Evolutionary conservation across 140 eudicot species (phyloP), one percentile per base, ranked within the genome.

Genomic region (Ambrosia hybrid): DNA sequence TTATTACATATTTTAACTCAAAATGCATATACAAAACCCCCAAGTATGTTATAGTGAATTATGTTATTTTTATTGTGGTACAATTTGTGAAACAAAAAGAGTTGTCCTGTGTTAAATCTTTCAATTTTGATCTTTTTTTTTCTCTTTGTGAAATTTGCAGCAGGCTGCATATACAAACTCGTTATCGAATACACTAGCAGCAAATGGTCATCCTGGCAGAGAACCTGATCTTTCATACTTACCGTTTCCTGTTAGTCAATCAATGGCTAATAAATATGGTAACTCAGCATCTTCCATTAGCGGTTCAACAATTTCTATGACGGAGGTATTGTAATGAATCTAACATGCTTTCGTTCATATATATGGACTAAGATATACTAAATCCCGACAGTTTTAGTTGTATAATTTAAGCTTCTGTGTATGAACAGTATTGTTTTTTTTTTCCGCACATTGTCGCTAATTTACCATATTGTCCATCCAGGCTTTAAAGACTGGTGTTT

Each of bases 171-270:
- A 87, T 75, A 64, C 91, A 71, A 85, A 81, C 71, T 73, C 96
- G 3, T 76, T 90, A 59, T 92, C 96, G 37, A 77, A 80, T 65
- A 21, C 91, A 10, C 56, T 84, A 79, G 82, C 95, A 38, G 92
- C 86, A 71, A 88, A 87, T 73, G 88, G 76, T 26, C 86, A 86
- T 74, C 80, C 86, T 39, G 80, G 72, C 10, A 79, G 96, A 72
- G 97, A 93, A 72, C 57, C 89, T 63, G 97, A 93, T 52, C 79
- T 88, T 41, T 82, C 90, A 48, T 90, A 90, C 79, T 87, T 93
- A 46, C 89, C 85, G 4, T 90, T 93, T 70, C 87, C 96, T 52
- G 65, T 78, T 36, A 38, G 89, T 21, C 98, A 90, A 66, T 81
- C 96, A 39, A 71, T 81, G 88, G 45, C 91, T 46, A 13, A 83